Evolutionary conservation across 306 rosid species (phyloP), one percentile per base, ranked within the genome.

Genomic region (Malus sieversii): DNA sequence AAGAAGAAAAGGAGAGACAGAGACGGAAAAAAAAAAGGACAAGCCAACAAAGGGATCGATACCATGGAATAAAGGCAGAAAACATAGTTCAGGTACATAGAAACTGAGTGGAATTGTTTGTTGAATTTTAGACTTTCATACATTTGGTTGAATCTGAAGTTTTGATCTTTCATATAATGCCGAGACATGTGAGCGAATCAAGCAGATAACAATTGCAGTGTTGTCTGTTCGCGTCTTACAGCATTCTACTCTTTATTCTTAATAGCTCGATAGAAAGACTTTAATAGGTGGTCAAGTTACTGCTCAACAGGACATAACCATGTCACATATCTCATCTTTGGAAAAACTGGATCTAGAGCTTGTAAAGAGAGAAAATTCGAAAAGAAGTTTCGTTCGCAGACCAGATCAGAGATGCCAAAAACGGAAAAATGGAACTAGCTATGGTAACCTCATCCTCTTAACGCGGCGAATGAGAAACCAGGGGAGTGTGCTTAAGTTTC

Each of bases 11-110:
- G 82, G 97, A 95, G 82, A 82, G 77, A 83, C 85, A 68, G 73
- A 85, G 99, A 71, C 85, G 97, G 81, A 73, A 68, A 70, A 92
- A 76, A 92, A 74, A 33, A 23, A 23, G 97, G 93, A 68, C 79
- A 86, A 40, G 97, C 97, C 6, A 95, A 95, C 88, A 89, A 82
- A 81, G 96, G 97, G 71, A 90, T 45, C 23, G 78, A 91, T 85
- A n/a, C 96, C 96, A 57, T 95, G 99, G 99, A 95, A 95, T 85
- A 95, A 92, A 76, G 99, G 97, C 78, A 87, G 76, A 89, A 87
- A 90, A 77, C 99, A 95, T 82, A 79, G 79, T 70, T 71, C 85
- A 79, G 97, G 99, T 92, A 83, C 77, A 71, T 68, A 59, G 75
- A 60, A 74, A 27, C 42, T 12, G 30, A n/a, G 61, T 48, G 58